Percentiles rank a stretch among this genome's conserved stretches.
These are phyloP conservation scores for Aaosphaeria pasadenensis DNA, from an alignment of 2,329 filamentous ascomycete genomes.

Conservation along the genomic window DNA sequence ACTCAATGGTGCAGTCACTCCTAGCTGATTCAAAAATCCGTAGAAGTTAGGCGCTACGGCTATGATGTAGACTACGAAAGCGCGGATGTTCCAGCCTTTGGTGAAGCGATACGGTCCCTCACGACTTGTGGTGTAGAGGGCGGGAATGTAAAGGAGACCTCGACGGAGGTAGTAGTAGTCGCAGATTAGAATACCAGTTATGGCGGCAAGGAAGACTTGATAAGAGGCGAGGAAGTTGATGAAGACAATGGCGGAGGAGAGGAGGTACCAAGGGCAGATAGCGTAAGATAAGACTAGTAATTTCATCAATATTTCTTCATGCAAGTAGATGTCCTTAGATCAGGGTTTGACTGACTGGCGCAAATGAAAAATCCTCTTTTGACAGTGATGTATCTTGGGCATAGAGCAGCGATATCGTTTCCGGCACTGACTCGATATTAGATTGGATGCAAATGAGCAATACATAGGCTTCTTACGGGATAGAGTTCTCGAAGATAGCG, in stretches of 20 bases:
- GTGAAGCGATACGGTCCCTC: background rate
- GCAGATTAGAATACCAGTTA: constrained; percentile 44
- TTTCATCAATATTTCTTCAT: background rate
- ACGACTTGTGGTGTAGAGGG: background rate
- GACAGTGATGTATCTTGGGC: constrained; percentile 40
- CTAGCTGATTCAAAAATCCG: background rate
- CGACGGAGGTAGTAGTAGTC: background rate
- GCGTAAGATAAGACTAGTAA: constrained; percentile 27
- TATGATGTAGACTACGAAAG: background rate
- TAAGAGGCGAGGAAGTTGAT: constrained; percentile 43
- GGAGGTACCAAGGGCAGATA: constrained; percentile 40
- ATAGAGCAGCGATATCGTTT: background rate
- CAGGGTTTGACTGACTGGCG: constrained; percentile 1
- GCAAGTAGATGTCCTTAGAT: too few species aligned
- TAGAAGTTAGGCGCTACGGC: background rate
- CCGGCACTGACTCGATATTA: background rate
- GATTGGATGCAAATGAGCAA: too few species aligned
- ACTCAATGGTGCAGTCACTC: background rate
- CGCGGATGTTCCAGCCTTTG: background rate
- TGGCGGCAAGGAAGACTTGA: constrained; percentile 36
- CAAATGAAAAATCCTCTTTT: constrained; percentile 41
- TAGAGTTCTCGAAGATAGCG: constrained; percentile 44
- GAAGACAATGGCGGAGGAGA: constrained; percentile 35
- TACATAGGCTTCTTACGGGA: constrained; percentile 31
- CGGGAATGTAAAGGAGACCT: background rate